Conservation (phyloP, 1,284 basidiomycete species). For the Trametes hirsuta region DNA sequence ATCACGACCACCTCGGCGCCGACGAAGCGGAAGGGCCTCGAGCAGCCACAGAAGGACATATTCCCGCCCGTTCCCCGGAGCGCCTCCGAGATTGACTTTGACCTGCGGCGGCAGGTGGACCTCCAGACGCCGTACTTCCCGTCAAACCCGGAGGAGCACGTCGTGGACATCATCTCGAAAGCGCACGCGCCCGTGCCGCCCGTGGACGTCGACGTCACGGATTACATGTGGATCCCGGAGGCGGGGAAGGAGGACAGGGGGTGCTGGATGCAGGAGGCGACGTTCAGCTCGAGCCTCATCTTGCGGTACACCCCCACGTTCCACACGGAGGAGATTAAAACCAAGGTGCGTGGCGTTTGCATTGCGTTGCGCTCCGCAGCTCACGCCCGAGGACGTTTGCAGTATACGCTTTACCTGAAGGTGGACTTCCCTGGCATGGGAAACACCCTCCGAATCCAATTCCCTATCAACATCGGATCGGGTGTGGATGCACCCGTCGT, state of each 20-base stretch:
- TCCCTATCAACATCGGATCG: constrained; percentile 22
- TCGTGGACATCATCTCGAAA: constrained; percentile 20
- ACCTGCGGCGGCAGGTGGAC: constrained; percentile 18
- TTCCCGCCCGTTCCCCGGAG: constrained; percentile 14
- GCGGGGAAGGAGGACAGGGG: constrained; percentile 12
- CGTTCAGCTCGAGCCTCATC: constrained; percentile 17
- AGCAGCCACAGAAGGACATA: constrained; percentile 3
- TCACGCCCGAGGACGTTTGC: not conserved
- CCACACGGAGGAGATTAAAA: constrained; percentile 18
- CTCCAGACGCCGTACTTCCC: constrained; percentile 17
- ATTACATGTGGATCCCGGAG: constrained; percentile 18
- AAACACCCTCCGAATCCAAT: constrained; percentile 12
- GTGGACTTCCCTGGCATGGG: constrained; percentile 19
- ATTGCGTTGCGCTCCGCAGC: not conserved
- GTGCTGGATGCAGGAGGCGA: constrained; percentile 20
- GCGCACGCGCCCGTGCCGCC: constrained; percentile 14
- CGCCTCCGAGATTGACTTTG: constrained; percentile 21
- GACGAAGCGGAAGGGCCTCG: constrained; percentile 14
- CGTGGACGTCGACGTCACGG: constrained; percentile 18
- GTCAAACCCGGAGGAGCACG: constrained; percentile 21
- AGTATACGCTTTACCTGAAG: constrained; percentile 17
- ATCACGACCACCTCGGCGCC: constrained; percentile 16
- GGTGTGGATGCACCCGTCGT: constrained; percentile 13
- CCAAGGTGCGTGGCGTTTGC: constrained; percentile 10
- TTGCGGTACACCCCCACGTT: constrained; percentile 21